Base-by-base conservation (phyloP, 2,329 filamentous ascomycete genomes). In the Neonectria magnoliae region DNA sequence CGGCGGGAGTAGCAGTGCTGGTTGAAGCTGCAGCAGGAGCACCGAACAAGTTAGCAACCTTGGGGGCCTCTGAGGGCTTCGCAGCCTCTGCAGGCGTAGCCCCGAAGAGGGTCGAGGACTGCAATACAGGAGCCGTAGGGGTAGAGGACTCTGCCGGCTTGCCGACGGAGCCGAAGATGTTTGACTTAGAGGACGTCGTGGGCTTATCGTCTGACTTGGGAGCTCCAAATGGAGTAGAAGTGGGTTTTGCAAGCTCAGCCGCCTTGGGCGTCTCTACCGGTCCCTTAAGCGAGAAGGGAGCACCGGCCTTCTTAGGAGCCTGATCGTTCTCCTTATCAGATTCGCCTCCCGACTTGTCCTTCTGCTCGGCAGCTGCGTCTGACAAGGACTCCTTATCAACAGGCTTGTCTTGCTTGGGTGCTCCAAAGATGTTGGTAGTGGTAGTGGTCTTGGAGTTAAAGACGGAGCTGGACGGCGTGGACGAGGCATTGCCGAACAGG, bases 321-420 rank as follows among this genome's bases (percentile, higher is more conserved):
- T 79, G 73, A 62, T 79, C 79, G 53, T 82, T 82, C 72, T 83
- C 81, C 73, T 82, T 83, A 70, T 83, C 81, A 10, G 81, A 83
- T 68, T 83, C 81, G 44, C 73, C 74, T 44, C 76, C 80, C 45
- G 77, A 73, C 68, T 80, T 77, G 51, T 74, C 74, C 20, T 70
- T 66, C 14, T 76, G 75, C 16, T 76, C 73, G 5, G 69, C 61
- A 25, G 62, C 18, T 14, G 48, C n/a, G 14, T 51, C 68, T 2
- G 68, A 66, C 10, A 73, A 70, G 9, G 74, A 68, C 33, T 71
- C 73, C 54, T 77, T 75, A 51, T 74, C 73, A 4, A 66, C 64
- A 44, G 75, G 64, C 64, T 73, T 70, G 7, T 76, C 74, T 36
- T 73, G 69, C 68, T 79, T 80, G 3, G 75, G 65, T 8, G 79